Evolutionary conservation across 768 basidiomycete species (phyloP).

Genomic region (Russula brevipes): DNA sequence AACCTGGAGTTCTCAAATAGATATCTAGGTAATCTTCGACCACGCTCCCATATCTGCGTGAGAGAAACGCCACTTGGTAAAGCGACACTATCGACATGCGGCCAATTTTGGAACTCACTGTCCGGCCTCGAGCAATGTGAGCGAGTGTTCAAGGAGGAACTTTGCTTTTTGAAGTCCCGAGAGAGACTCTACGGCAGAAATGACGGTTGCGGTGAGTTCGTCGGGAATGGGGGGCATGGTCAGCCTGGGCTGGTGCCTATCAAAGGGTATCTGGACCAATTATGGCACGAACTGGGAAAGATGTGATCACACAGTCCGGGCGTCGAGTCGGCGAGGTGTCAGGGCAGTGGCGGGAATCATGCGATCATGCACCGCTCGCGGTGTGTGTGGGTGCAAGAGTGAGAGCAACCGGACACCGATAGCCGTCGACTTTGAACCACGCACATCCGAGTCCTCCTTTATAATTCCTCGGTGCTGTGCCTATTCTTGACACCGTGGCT

Average conservation of each 20-base stretch:
- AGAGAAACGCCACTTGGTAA: not conserved
- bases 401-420: no score
- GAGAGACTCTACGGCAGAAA: conserved; percentile 33
- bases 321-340: no score
- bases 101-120: conserved; percentile 27
- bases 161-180: conserved; percentile 31
- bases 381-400: no score
- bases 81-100: not conserved
- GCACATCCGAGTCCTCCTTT: no score
- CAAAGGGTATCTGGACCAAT: not conserved
- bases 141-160: conserved; percentile 35
- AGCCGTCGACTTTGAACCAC: no score
- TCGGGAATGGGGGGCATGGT: conserved; percentile 25
- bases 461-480: no score
- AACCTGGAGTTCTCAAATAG: conserved; percentile 55
- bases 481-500: no score
- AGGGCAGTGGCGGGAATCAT: not conserved
- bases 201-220: conserved; percentile 35
- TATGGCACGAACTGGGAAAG: not conserved
- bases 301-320: no score
- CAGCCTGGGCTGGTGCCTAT: not conserved
- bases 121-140: conserved; percentile 35
- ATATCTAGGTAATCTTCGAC: conserved; percentile 65
- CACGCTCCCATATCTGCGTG: conserved; percentile 51
- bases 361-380: no score